These are phyloP conservation scores for Solanum microdontum DNA, from an alignment of 257 asterid species.

Conservation along the genomic window DNA sequence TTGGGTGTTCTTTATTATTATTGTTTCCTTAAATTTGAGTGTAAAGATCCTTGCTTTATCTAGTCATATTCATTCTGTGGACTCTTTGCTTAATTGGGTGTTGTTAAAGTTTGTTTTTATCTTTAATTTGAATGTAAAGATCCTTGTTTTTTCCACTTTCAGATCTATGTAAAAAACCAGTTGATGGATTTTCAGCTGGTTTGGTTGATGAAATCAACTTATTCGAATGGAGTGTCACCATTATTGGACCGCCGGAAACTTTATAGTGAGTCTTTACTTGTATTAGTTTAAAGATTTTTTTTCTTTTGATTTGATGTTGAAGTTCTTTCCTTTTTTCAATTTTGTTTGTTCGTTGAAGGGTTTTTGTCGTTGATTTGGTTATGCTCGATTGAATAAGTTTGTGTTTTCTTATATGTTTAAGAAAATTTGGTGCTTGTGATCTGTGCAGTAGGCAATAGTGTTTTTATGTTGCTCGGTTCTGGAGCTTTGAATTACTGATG, in stretches of 20 bases:
- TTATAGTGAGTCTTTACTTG: conserved; percentile 48
- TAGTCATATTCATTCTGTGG: neutral
- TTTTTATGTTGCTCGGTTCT: neutral
- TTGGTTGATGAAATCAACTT: conserved; percentile 72
- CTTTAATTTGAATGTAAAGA: neutral
- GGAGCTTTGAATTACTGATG: neutral
- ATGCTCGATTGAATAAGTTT: neutral
- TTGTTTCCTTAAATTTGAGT: neutral
- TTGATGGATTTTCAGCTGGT: conserved; percentile 98
- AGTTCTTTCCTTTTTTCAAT: neutral
- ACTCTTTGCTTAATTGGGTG: neutral
- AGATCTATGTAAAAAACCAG: conserved; percentile 88
- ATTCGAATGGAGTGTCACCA: conserved; percentile 94
- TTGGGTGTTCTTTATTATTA: neutral
- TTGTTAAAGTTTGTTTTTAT: neutral
- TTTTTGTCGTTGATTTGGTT: neutral
- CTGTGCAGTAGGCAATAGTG: neutral
- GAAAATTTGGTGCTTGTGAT: neutral
- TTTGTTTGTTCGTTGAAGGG: neutral
- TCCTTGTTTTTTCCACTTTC: conserved; percentile 9
- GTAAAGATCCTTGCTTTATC: neutral
- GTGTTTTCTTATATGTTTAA: neutral
- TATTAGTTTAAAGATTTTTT: neutral
- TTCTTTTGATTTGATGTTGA: neutral
- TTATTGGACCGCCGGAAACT: conserved; percentile 97